Conservation (phyloP, 2,329 filamentous ascomycete genomes). For the Arachnomyces sp. region DNA sequence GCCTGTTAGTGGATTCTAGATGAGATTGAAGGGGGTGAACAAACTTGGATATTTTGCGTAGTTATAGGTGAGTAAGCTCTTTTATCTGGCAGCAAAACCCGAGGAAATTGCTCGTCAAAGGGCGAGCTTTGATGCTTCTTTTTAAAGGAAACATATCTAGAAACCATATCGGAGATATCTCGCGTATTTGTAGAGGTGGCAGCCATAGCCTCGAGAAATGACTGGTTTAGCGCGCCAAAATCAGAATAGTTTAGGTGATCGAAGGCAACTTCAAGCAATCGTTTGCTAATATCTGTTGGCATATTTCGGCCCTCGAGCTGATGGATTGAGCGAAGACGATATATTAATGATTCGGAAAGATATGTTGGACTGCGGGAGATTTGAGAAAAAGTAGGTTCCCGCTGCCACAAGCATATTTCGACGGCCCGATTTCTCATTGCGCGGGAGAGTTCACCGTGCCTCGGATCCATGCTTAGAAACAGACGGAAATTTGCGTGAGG, state of each 20-base stretch:
- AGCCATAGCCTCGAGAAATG: not conserved
- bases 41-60: constrained; percentile 10
- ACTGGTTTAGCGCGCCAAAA: too few species aligned
- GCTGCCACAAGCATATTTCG: constrained; percentile 68
- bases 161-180: not conserved
- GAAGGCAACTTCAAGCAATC: constrained; percentile 24
- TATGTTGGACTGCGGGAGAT: constrained; percentile 24
- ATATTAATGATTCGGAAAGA: constrained; percentile 31
- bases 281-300: constrained; percentile 11
- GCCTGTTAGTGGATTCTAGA: constrained; percentile 11
- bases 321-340: constrained; percentile 32
- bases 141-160: not conserved
- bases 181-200: not conserved
- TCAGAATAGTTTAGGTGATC: constrained; percentile 24
- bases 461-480: constrained; percentile 87
- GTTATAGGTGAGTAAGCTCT: not conserved
- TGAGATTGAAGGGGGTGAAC: not conserved
- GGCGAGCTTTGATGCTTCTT: too few species aligned
- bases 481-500: constrained; percentile 85
- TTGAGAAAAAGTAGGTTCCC: constrained; percentile 19
- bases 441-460: constrained; percentile 85
- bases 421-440: constrained; percentile 95
- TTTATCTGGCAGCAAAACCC: too few species aligned
- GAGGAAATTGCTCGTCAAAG: too few species aligned
- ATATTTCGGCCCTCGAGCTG: constrained; percentile 12